These are phyloP conservation scores for Aspergillus sparsus DNA, from an alignment of 495 filamentous ascomycete species.

Conservation along the genomic window DNA sequence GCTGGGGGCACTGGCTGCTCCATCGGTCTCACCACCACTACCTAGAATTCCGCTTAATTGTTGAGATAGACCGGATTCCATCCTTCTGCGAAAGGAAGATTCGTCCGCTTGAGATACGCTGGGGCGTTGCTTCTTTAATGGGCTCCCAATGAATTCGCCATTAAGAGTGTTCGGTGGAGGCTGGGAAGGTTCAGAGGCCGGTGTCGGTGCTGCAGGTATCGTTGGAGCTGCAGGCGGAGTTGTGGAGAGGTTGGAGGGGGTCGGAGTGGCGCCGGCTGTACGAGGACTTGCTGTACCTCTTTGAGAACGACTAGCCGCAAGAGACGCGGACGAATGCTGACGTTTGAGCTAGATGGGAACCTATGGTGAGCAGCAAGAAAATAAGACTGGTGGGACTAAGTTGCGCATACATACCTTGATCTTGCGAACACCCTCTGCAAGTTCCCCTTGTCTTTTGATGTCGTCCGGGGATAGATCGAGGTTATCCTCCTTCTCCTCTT, in stretches of 20 bases:
- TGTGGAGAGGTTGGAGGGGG: constrained; percentile 40
- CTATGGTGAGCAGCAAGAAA: constrained; percentile 16
- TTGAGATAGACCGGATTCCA: constrained; percentile 45
- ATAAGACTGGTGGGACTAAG: background rate
- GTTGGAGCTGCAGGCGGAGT: constrained; percentile 39
- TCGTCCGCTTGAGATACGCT: constrained; percentile 66
- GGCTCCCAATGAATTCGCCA: constrained; percentile 65
- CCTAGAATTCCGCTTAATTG: constrained; percentile 27
- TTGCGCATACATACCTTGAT: constrained; percentile 70
- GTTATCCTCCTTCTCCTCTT: constrained; percentile 70
- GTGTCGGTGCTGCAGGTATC: constrained; percentile 23
- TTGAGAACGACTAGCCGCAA: constrained; percentile 47
- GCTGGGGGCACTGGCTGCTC: constrained; percentile 2
- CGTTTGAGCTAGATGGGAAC: constrained; percentile 74
- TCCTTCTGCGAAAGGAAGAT: constrained; percentile 50
- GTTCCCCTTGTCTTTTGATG: constrained; percentile 75
- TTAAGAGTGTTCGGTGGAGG: constrained; percentile 40
- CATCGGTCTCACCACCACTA: constrained; percentile 7
- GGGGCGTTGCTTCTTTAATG: constrained; percentile 79
- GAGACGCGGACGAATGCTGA: constrained; percentile 82
- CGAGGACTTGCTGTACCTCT: constrained; percentile 46
- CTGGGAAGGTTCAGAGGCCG: constrained; percentile 30
- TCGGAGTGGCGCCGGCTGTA: constrained; percentile 41
- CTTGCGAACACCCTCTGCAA: constrained; percentile 86
- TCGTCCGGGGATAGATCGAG: constrained; percentile 71